Evolutionary conservation across 2,329 filamentous ascomycete species (phyloP).

Genomic region (Epichloe uncinata): DNA sequence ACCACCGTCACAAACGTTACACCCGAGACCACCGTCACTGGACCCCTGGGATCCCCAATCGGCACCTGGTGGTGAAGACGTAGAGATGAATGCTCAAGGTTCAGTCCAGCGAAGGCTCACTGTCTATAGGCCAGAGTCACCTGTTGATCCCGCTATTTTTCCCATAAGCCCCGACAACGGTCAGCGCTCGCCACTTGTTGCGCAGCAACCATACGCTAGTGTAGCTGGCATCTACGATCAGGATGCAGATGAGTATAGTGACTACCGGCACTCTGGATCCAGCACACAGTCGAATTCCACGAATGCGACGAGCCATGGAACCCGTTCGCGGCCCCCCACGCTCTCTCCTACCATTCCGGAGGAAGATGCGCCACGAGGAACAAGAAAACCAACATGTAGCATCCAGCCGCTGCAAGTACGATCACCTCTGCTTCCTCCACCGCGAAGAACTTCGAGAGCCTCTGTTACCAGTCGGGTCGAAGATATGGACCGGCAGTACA

Average conservation of each 20-base stretch:
- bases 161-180: slow-evolving; percentile 1
- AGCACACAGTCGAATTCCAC: slow-evolving; percentile 8
- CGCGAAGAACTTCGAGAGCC: background rate
- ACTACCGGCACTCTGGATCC: slow-evolving; percentile 7
- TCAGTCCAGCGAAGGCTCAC: slow-evolving; percentile 11
- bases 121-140: slow-evolving; percentile 7
- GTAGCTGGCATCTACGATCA: slow-evolving; percentile 3
- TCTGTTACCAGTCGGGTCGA: slow-evolving; percentile 1
- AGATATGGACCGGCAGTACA: slow-evolving; percentile 7
- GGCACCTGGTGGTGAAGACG: slow-evolving; percentile 11
- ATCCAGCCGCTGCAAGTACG: slow-evolving; percentile 5
- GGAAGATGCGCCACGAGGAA: slow-evolving; percentile 1
- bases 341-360: slow-evolving; percentile 9
- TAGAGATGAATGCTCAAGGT: slow-evolving; percentile 9
- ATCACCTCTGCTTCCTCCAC: background rate
- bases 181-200: background rate
- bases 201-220: slow-evolving; percentile 2
- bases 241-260: slow-evolving; percentile 5
- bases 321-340: slow-evolving; percentile 5
- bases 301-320: slow-evolving; percentile 5
- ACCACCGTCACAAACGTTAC: slow-evolving; percentile 21
- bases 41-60: slow-evolving; percentile 30
- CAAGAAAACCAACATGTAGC: background rate
- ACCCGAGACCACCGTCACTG: slow-evolving; percentile 24
- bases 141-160: slow-evolving; percentile 8